These are phyloP conservation scores for Chlorokybus atmophyticus DNA, from an alignment of 139 green algal species.

Conservation along the genomic window DNA sequence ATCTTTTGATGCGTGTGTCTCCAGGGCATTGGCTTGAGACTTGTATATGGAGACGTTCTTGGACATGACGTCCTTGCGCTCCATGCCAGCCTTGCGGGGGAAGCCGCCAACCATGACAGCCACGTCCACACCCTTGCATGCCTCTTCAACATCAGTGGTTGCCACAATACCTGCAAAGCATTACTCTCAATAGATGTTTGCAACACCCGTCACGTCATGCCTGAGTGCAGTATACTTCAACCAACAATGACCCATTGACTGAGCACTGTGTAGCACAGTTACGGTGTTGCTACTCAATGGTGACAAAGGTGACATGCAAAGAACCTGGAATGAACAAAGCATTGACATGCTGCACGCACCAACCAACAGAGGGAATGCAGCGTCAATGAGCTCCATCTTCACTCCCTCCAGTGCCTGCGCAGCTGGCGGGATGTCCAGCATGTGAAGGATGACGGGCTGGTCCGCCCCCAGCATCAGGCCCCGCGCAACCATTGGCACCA, in stretches of 20 bases:
- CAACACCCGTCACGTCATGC: too few species aligned
- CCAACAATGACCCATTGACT: background rate
- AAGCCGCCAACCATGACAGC: conserved; percentile 87
- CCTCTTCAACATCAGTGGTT: conserved; percentile 58
- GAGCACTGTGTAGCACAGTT: too few species aligned
- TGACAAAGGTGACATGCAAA: too few species aligned
- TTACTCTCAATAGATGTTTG: too few species aligned
- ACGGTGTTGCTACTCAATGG: too few species aligned
- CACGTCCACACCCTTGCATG: conserved; percentile 71
- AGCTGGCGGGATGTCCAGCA: conserved; percentile 82
- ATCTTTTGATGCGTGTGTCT: conserved; percentile 47
- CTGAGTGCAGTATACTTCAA: too few species aligned
- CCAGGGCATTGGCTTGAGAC: conserved; percentile 59
- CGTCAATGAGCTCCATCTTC: conserved; percentile 85
- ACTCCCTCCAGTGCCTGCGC: conserved; percentile 67
- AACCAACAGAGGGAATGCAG: conserved; percentile 73
- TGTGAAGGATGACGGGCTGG: conserved; percentile 79
- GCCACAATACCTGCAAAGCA: conserved; percentile 45
- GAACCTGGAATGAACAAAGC: too few species aligned
- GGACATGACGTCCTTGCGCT: conserved; percentile 86
- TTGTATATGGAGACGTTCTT: conserved; percentile 90
- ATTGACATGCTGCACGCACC: conserved; percentile 31
- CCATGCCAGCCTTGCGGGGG: conserved; percentile 73
- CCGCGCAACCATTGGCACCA: conserved; percentile 61
- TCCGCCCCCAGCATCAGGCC: conserved; percentile 70